These are phyloP conservation scores for Neoarthrinium moseri DNA, from an alignment of 2,329 filamentous ascomycete species.

Conservation along the genomic window DNA sequence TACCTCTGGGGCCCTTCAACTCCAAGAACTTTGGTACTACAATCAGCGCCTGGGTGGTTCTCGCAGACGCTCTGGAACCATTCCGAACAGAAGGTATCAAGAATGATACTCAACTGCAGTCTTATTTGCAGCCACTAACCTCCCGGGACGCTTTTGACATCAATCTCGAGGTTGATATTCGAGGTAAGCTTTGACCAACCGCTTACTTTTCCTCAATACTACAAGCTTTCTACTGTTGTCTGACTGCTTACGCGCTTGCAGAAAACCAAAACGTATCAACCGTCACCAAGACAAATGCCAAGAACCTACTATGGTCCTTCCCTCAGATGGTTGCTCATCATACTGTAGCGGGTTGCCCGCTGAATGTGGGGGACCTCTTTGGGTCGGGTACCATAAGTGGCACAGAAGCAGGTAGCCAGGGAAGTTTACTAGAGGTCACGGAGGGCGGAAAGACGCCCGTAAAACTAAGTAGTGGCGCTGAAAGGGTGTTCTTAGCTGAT, in stretches of 20 bases:
- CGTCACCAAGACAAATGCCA: conserved; percentile 59
- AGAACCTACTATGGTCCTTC: conserved; percentile 75
- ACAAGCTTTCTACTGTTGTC: conserved; percentile 8
- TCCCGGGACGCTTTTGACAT: conserved; percentile 66
- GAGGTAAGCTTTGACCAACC: conserved; percentile 39
- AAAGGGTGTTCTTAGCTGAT: conserved; percentile 42
- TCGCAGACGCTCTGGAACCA: conserved; percentile 71
- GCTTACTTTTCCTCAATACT: too few relatives aligned
- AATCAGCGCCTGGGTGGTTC: conserved; percentile 77
- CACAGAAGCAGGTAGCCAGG: conserved; percentile 32
- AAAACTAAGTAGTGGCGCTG: conserved; percentile 36
- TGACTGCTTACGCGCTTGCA: conserved; percentile 19
- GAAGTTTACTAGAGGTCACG: conserved; percentile 45
- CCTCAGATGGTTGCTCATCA: conserved; percentile 82
- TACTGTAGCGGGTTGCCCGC: conserved; percentile 70
- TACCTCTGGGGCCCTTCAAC: conserved; percentile 80
- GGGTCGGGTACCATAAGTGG: conserved; percentile 74
- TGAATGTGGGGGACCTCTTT: conserved; percentile 72
- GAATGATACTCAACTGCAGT: conserved; percentile 32
- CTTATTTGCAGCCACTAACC: conserved; percentile 57
- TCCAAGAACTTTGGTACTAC: conserved; percentile 80
- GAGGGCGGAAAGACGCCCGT: conserved; percentile 42
- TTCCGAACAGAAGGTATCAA: conserved; percentile 31
- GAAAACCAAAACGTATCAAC: conserved; percentile 50
- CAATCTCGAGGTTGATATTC: conserved; percentile 63